phyloP scores from a whole-genome alignment of 345 rosid genomes.

The Citrus sp. region DNA sequence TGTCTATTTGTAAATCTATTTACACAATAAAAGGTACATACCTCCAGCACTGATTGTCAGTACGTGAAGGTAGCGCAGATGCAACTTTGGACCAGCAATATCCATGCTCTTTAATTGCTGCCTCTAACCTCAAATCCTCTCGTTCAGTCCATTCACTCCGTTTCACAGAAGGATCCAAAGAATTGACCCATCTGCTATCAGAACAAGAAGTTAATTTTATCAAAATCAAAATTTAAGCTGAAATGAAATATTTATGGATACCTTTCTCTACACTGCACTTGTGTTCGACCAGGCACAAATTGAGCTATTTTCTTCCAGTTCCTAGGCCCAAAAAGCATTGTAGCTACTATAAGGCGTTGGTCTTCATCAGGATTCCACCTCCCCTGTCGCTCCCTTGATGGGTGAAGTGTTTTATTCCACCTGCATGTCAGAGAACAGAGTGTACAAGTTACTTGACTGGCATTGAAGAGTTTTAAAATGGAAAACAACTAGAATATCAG shows the following conservation, averaged over 20 bases:
- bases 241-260: slow-evolving; percentile 11
- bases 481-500: background rate
- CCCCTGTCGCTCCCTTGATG: slow-evolving; percentile 51
- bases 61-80: slow-evolving; percentile 53
- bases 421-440: slow-evolving; percentile 32
- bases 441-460: background rate
- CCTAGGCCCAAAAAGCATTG: slow-evolving; percentile 71
- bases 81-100: slow-evolving; percentile 81
- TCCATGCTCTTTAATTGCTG: slow-evolving; percentile 60
- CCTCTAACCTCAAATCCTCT: slow-evolving; percentile 68
- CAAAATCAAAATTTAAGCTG: slow-evolving; percentile 4
- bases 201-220: slow-evolving; percentile 11
- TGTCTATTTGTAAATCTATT: background rate
- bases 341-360: slow-evolving; percentile 73
- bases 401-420: slow-evolving; percentile 76
- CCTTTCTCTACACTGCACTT: slow-evolving; percentile 85
- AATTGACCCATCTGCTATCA: slow-evolving; percentile 70
- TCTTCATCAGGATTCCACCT: slow-evolving; percentile 67
- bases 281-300: slow-evolving; percentile 83
- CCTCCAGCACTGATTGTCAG: slow-evolving; percentile 87
- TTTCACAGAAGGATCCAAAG: slow-evolving; percentile 70
- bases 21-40: slow-evolving; percentile 20
- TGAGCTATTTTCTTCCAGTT: slow-evolving; percentile 78
- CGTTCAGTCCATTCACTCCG: slow-evolving; percentile 62
- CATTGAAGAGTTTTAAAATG: background rate